Conservation (phyloP, 1,284 basidiomycete species). For the Cryptococcus depauperatus region DNA sequence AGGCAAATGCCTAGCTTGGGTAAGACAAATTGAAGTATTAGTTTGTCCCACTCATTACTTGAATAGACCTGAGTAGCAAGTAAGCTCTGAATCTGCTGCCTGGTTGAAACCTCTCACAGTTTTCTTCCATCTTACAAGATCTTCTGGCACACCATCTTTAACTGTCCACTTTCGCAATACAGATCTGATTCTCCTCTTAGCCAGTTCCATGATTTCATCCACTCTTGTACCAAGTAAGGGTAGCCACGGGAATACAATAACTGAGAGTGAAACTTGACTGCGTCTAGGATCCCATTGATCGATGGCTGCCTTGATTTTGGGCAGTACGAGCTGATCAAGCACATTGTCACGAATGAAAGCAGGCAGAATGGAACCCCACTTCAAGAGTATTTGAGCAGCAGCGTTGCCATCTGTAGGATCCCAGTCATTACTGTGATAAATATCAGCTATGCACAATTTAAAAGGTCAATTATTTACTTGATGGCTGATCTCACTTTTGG, state of each 20-base stretch:
- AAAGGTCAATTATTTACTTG: slow-evolving; percentile 50
- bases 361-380: slow-evolving; percentile 80
- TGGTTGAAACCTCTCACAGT: slow-evolving; percentile 52
- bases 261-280: slow-evolving; percentile 53
- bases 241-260: slow-evolving; percentile 92
- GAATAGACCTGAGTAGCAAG: slow-evolving; percentile 56
- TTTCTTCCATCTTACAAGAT: slow-evolving; percentile 64
- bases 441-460: background rate
- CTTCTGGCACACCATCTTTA: slow-evolving; percentile 64
- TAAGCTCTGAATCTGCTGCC: background rate
- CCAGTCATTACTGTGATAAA: slow-evolving; percentile 67
- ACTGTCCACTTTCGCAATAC: slow-evolving; percentile 69
- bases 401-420: slow-evolving; percentile 61
- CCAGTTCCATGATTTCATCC: slow-evolving; percentile 72
- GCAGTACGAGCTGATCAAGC: slow-evolving; percentile 87
- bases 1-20: slow-evolving; percentile 76
- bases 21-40: slow-evolving; percentile 81
- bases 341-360: slow-evolving; percentile 89
- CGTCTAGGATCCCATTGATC: slow-evolving; percentile 65
- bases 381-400: slow-evolving; percentile 74
- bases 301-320: slow-evolving; percentile 80
- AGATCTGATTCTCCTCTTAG: slow-evolving; percentile 72
- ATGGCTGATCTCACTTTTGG: slow-evolving; percentile 83
- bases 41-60: slow-evolving; percentile 75
- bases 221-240: slow-evolving; percentile 72